These are phyloP conservation scores for Fusarium sp. DNA, from an alignment of 2,329 filamentous ascomycete genomes.

Conservation along the genomic window DNA sequence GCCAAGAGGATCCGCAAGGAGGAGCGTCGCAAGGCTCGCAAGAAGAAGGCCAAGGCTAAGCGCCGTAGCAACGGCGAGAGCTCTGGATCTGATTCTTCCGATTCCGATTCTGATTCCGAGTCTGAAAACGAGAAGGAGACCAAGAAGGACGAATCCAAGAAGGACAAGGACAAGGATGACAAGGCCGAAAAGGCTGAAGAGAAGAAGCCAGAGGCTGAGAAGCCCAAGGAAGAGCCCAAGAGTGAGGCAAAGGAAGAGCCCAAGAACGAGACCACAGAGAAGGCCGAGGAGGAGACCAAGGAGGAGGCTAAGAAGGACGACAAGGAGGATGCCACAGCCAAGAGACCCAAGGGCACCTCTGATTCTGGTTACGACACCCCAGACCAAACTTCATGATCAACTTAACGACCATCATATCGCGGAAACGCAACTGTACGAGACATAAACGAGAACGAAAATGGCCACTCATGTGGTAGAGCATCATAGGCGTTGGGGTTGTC, in stretches of 20 bases:
- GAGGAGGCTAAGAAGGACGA: conserved; percentile 8
- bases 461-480: not conserved
- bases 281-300: conserved; percentile 24
- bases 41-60: conserved; percentile 41
- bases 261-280: conserved; percentile 6
- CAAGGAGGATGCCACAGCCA: not conserved
- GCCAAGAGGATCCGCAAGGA: conserved; percentile 43
- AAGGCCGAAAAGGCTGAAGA: conserved; percentile 20
- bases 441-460: not conserved
- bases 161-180: conserved; percentile 29
- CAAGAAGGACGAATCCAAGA: conserved; percentile 30
- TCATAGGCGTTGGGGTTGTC: conserved; percentile 22
- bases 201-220: not conserved
- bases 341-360: conserved; percentile 44
- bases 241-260: not conserved
- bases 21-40: conserved; percentile 38
- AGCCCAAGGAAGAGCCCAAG: not conserved
- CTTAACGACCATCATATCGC: conserved; percentile 8
- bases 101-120: conserved; percentile 38
- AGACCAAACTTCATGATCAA: conserved; percentile 29
- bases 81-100: conserved; percentile 36
- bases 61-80: conserved; percentile 31
- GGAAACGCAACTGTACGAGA: conserved; percentile 1
- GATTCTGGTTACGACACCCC: conserved; percentile 50
- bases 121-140: conserved; percentile 34